Conservation (phyloP, 2,329 filamentous ascomycete genomes). For the Onygenales sp. region DNA sequence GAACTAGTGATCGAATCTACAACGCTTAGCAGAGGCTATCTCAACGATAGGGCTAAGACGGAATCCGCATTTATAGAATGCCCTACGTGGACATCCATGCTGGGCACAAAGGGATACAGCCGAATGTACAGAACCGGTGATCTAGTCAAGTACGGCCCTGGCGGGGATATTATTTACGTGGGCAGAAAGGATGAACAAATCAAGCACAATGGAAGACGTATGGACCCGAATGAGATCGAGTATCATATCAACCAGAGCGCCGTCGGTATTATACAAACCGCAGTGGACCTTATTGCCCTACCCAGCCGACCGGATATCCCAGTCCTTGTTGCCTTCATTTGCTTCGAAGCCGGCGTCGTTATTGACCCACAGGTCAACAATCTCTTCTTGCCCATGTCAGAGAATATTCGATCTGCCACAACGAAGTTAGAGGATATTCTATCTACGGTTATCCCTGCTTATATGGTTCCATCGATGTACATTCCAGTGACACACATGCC, state of each 20-base stretch:
- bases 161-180: slow-evolving; percentile 14
- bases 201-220: slow-evolving; percentile 41
- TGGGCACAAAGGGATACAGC: background rate
- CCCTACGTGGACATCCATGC: slow-evolving; percentile 11
- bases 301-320: background rate
- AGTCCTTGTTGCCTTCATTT: background rate
- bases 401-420: background rate
- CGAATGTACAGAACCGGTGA: slow-evolving; percentile 19
- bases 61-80: slow-evolving; percentile 12
- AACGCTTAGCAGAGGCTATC: slow-evolving; percentile 26
- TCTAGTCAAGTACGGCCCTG: slow-evolving; percentile 14
- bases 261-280: slow-evolving; percentile 7
- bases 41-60: slow-evolving; percentile 16
- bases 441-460: slow-evolving; percentile 17
- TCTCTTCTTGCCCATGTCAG: slow-evolving; percentile 5
- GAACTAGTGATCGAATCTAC: slow-evolving; percentile 34
- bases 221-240: slow-evolving; percentile 24
- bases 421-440: slow-evolving; percentile 11
- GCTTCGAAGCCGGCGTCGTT: background rate
- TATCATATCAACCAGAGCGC: slow-evolving; percentile 11
- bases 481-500: slow-evolving; percentile 25
- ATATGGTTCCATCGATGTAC: slow-evolving; percentile 27
- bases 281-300: slow-evolving; percentile 9
- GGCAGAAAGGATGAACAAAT: slow-evolving; percentile 48
- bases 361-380: background rate